Conservation (phyloP, 371 early-diverging fungal species). For the Rhizopus stolonifer region DNA sequence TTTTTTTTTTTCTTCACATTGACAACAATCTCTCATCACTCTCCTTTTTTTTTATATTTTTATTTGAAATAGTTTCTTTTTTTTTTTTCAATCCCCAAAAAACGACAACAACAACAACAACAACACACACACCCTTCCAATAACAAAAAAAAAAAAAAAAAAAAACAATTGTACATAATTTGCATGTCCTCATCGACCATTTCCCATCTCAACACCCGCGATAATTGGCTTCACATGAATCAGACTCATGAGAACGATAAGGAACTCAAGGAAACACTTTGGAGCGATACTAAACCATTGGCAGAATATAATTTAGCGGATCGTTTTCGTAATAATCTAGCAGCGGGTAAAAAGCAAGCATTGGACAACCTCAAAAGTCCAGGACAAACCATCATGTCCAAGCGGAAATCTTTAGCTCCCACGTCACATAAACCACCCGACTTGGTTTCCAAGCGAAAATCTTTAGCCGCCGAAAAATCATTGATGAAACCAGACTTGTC, state of each 20-base stretch:
- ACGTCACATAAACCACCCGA: too few relatives aligned
- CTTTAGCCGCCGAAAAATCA: too few relatives aligned
- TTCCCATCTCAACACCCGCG: slow-evolving; percentile 33
- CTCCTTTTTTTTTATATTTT: not conserved
- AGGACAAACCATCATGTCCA: not conserved
- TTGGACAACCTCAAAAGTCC: not conserved
- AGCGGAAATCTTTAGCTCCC: too few relatives aligned
- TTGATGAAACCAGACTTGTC: too few relatives aligned
- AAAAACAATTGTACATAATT: not conserved
- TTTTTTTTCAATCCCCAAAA: not conserved
- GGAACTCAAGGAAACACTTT: not conserved
- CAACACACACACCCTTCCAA: not conserved
- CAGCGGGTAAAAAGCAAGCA: slow-evolving; percentile 24
- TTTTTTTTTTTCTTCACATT: not conserved
- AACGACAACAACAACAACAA: too few relatives aligned
- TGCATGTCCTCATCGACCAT: slow-evolving; percentile 49
- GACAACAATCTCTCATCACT: not conserved
- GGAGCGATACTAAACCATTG: not conserved
- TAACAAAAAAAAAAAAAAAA: not conserved
- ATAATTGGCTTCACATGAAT: slow-evolving; percentile 47
- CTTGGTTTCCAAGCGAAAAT: too few relatives aligned
- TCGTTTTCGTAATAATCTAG: slow-evolving; percentile 34
- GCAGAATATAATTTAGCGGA: slow-evolving; percentile 31
- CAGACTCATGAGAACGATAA: slow-evolving; percentile 22
- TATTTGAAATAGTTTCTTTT: not conserved